Conservation (phyloP, 177 flowering plant genomes). For the Viscum album region DNA sequence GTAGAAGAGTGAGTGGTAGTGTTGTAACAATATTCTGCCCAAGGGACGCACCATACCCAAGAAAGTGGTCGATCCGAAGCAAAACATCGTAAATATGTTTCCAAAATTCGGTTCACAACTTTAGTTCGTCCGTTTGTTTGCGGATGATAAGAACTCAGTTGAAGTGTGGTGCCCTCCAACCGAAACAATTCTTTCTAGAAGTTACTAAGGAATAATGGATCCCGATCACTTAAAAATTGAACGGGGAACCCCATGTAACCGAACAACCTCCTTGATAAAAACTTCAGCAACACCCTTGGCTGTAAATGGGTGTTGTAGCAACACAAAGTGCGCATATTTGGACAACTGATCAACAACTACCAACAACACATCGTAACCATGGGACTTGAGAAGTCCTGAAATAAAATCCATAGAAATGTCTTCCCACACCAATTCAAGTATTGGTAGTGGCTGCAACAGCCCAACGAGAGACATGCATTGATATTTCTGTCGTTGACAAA, state of each 20-base stretch:
- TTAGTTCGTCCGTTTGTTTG: neutral
- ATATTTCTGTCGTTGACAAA: neutral
- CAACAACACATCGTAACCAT: neutral
- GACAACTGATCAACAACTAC: neutral
- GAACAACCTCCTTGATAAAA: neutral
- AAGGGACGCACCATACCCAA: neutral
- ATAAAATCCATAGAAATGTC: slow-evolving; percentile 2
- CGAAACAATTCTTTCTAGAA: neutral
- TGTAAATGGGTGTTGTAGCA: neutral
- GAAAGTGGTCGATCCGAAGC: neutral
- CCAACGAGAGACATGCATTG: neutral
- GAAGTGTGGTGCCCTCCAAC: neutral
- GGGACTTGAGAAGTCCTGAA: neutral
- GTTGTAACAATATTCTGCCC: neutral
- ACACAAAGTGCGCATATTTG: neutral
- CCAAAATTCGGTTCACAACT: neutral
- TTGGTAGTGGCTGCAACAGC: slow-evolving; percentile 1
- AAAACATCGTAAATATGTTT: neutral
- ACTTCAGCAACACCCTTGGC: neutral
- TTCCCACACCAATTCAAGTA: neutral
- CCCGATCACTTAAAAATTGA: neutral
- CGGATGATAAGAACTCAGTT: neutral
- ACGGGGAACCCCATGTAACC: neutral
- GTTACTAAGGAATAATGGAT: neutral
- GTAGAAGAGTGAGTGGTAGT: neutral